These are phyloP conservation scores for Lathyrus tuberosus DNA, from an alignment of 306 rosid genomes.

Conservation along the genomic window DNA sequence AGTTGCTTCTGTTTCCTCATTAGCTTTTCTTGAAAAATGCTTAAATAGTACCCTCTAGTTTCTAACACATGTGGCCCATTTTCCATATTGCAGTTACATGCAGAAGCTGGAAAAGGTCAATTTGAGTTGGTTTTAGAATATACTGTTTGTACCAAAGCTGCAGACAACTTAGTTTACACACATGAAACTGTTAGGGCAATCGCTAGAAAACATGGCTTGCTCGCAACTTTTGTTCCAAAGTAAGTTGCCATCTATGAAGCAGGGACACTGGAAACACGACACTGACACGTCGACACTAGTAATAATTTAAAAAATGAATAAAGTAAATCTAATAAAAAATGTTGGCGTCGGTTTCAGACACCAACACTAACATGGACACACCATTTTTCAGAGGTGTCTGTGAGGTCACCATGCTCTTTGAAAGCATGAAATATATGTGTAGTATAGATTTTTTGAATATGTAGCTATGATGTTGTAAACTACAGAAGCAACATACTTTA, in stretches of 20 bases:
- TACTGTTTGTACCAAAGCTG: constrained; percentile 62
- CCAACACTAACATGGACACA: too few relatives aligned
- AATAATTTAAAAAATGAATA: too few relatives aligned
- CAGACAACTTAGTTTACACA: constrained; percentile 69
- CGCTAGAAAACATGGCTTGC: constrained; percentile 79
- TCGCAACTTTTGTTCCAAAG: constrained; percentile 94
- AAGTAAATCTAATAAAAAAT: too few relatives aligned
- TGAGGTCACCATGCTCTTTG: too few relatives aligned
- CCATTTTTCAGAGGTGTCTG: too few relatives aligned
- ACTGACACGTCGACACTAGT: too few relatives aligned
- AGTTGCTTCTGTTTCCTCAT: constrained; percentile 46
- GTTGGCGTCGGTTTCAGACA: too few relatives aligned
- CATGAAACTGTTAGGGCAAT: constrained; percentile 78
- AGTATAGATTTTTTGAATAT: too few relatives aligned
- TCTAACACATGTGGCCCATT: background rate
- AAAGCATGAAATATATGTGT: too few relatives aligned
- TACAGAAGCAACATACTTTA: too few relatives aligned
- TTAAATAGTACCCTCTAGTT: background rate
- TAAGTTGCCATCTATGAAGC: constrained; percentile 42
- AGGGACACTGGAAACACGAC: too few relatives aligned
- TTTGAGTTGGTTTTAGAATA: constrained; percentile 72
- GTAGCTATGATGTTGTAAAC: too few relatives aligned
- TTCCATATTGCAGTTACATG: constrained; percentile 59
- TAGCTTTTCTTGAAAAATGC: constrained; percentile 6
- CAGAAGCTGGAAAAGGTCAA: constrained; percentile 91